Base-by-base conservation (phyloP, 1,139 yeast genomes). In the Lodderomyces margitis region DNA sequence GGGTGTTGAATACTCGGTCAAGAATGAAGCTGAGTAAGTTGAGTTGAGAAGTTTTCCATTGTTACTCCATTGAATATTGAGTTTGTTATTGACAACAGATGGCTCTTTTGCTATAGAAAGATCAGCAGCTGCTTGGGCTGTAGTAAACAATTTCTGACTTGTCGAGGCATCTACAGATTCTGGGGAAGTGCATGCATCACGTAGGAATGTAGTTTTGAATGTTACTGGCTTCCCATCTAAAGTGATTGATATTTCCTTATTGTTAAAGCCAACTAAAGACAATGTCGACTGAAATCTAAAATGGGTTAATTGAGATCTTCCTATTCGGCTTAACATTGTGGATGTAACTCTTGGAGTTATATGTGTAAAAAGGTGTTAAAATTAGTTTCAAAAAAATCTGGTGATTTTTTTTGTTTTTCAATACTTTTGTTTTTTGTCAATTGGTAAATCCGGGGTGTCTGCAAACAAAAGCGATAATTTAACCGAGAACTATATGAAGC, bases 131-230 rank as follows among this genome's bases (percentile, higher is more conserved):
- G 77, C 60, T 42, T 74, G 65, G 1, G 80, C 83, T 0, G 92
- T 83, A 8, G 87, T 79, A 59, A 85, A 83, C 23, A 73, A 58
- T 56, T 83, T 85, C 55, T 85, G 94, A 27, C 74, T 72, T 0
- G 88, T 74, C 23, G 62, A 58, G 2, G 69, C 66, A 50, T 85
- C 87, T 4, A 83, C 72, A 1, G 86, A 77, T 11, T 54, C 59
- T 0, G 65, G 54, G 3, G 79, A 65, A 3, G 61, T 58, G 39
- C 87, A 81, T 0, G 88, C 70, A 53, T 86, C 95, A 48, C 94
- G 67, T 30, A 86, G 65, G 53, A 85, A 83, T 2, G 78, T 60
- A 45, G 75, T 78, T 46, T 72, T 71, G 58, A 73, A 82, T 25
- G 70, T 64, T 16, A 75, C 70, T 0, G 61, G 55, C 9, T 52